Base-by-base conservation (phyloP, 2,329 filamentous ascomycete species). In the Aspergillus sp. region DNA sequence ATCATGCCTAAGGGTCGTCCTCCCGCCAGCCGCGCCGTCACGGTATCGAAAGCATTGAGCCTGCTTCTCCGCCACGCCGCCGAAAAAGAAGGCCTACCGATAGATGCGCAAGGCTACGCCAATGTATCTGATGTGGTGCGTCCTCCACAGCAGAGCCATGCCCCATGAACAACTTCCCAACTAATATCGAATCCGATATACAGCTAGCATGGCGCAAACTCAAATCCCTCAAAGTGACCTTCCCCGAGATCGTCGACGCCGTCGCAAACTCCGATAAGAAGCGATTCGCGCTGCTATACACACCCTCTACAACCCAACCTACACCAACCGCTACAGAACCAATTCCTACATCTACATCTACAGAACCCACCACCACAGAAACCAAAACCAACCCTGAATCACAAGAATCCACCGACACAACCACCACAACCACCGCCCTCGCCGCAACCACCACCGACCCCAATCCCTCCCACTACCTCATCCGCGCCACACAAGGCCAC, bases 401-500 rank as follows among this genome's bases (percentile, higher is more conserved):
- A 4, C n/a, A 53, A 41, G 10, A 36, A n/a, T 23, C 51, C 41
- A 49, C 39, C 15, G 47, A 23, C 43, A 45, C 41, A 45, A 74
- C 67, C 19, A 66, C 73, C 15, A 78, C 75, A 13, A 67, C 69
- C 19, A 69, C 74, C 39, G 74, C 76, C n/a, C 66, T 78, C 13
- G 67, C 75, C n/a, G 70, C 73, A 4, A 66, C 70, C 25, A 74
- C 77, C 50, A 62, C 75, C 8, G 80, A 89, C 57, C 82, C 90
- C 0, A 80, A 89, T 53, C 83, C 91, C 0, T 75, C 82, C 0
- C 83, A 90, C 74, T 97, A 89, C 80, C 83, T 96, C 32, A 97
- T 99, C 78, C 92, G 95, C 70, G 95, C 95, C 28, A 97, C 96
- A 72, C 95, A 98, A 79, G 95, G 95, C 57, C 95, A 98, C 80